Evolutionary conservation across 1,284 basidiomycete species (phyloP).

Genomic region (Trichosporon ovoides): DNA sequence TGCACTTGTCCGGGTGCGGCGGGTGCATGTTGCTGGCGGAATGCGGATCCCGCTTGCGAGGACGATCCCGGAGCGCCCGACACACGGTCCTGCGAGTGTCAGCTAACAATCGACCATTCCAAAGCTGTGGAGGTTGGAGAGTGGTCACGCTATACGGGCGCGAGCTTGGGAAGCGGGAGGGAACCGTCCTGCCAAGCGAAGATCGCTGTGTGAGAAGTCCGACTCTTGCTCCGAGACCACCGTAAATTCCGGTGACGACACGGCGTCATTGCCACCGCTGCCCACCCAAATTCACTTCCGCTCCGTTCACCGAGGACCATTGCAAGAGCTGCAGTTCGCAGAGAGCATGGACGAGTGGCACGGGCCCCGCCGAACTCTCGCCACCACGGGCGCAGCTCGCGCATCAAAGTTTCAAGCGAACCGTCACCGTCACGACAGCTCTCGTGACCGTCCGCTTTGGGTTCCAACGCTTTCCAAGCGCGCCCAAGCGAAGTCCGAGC

Average conservation of each 20-base stretch:
- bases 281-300: background rate
- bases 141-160: too few relatives aligned
- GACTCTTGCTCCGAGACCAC: background rate
- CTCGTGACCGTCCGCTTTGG: too few relatives aligned
- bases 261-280: background rate
- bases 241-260: background rate
- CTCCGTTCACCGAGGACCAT: too few relatives aligned
- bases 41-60: constrained; percentile 15
- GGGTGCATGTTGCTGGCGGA: constrained; percentile 14
- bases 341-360: background rate
- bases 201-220: background rate
- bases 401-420: too few relatives aligned
- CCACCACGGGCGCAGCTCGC: too few relatives aligned
- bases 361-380: background rate
- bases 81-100: constrained; percentile 15
- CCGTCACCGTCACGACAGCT: too few relatives aligned
- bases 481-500: too few relatives aligned
- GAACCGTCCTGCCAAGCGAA: too few relatives aligned
- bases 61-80: constrained; percentile 12
- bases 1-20: constrained; percentile 9
- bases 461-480: background rate
- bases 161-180: too few relatives aligned
- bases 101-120: background rate
- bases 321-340: too few relatives aligned
- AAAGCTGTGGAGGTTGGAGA: background rate